Conservation (phyloP, 306 rosid species). For the Echinosophora koreensis region DNA sequence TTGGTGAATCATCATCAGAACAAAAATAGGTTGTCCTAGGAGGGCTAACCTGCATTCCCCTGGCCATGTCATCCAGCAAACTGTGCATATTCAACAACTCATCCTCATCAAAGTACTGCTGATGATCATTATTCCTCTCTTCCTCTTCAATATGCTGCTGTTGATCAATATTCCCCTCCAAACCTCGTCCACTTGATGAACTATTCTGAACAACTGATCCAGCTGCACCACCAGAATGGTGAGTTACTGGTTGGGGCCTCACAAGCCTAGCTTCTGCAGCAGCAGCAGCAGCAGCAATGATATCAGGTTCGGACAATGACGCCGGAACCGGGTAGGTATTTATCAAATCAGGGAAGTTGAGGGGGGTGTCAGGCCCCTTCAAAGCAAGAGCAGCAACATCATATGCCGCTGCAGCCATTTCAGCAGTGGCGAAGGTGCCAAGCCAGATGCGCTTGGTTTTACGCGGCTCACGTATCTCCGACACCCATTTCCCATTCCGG, state of each 20-base stretch:
- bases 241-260: neutral
- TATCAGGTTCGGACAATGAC: conserved; percentile 70
- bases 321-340: conserved; percentile 69
- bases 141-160: neutral
- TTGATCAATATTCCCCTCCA: neutral
- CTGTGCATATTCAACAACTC: conserved; percentile 65
- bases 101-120: conserved; percentile 56
- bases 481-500: conserved; percentile 95
- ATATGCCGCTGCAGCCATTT: conserved; percentile 96
- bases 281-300: conserved; percentile 76
- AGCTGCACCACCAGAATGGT: no score
- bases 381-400: conserved; percentile 92
- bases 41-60: conserved; percentile 72
- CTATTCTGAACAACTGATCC: neutral
- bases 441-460: conserved; percentile 93
- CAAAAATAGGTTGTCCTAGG: conserved; percentile 57
- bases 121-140: no score
- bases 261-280: conserved; percentile 63
- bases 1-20: conserved; percentile 52
- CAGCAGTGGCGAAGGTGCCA: conserved; percentile 79
- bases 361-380: conserved; percentile 70
- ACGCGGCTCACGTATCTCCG: conserved; percentile 95
- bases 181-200: neutral
- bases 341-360: conserved; percentile 74
- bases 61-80: conserved; percentile 64